These are phyloP conservation scores for Yarrowia bubula DNA, from an alignment of 805 yeast genomes.

Conservation along the genomic window DNA sequence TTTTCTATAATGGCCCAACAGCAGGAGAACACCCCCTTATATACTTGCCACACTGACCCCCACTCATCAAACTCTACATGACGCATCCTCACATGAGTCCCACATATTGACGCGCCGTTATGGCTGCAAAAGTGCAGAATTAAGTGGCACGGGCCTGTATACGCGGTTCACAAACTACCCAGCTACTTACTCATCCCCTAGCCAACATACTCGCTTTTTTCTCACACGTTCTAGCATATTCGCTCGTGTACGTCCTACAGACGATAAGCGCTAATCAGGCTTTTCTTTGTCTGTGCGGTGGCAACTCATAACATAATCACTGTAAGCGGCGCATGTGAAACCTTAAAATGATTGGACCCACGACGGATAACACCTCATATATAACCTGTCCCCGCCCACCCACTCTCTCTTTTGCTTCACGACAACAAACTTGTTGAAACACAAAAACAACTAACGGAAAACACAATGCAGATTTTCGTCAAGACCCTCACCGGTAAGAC, in stretches of 20 bases:
- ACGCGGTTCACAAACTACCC: too few species aligned
- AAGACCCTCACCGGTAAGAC: conserved; percentile 89
- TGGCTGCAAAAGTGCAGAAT: too few species aligned
- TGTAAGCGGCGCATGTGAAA: conserved; percentile 21
- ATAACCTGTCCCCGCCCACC: conserved; percentile 21
- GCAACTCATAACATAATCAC: conserved; percentile 25
- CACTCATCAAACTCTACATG: too few species aligned
- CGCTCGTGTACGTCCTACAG: background rate
- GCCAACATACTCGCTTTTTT: background rate
- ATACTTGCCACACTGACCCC: too few species aligned
- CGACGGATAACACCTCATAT: conserved; percentile 25
- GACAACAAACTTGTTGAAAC: background rate
- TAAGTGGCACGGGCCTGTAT: too few species aligned
- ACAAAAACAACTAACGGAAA: background rate
- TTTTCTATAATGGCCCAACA: too few species aligned
- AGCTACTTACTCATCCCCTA: background rate
- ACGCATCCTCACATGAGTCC: too few species aligned
- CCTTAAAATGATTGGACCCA: background rate
- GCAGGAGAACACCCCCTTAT: too few species aligned
- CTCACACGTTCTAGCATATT: background rate
- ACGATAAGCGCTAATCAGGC: conserved; percentile 23
- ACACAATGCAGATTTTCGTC: conserved; percentile 65
- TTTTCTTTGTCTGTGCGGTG: conserved; percentile 23
- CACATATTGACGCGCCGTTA: too few species aligned
- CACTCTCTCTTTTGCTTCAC: conserved; percentile 11